Percentiles rank a stretch among this genome's conserved stretches.
Evolutionary conservation across 163 green algal genomes (phyloP).

Genomic region (Trebouxia gelatinosa): DNA sequence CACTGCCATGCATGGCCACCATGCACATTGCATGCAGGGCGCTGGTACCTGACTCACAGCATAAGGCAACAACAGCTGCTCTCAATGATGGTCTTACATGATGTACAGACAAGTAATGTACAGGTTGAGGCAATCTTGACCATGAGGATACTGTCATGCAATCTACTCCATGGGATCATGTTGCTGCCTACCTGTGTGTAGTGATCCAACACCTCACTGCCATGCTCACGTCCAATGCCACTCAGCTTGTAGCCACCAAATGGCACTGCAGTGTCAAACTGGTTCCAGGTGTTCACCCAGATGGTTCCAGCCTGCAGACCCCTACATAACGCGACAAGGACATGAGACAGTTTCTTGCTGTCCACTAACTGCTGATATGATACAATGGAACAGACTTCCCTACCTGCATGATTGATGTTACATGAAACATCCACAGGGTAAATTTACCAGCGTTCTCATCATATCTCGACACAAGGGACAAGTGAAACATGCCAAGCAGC

Average conservation of each 20-base stretch:
- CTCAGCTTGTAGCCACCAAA: constrained; percentile 62
- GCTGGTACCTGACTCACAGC: background rate
- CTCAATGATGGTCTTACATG: no score
- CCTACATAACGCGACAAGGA: constrained; percentile 37
- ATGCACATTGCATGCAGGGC: background rate
- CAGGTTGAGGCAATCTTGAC: background rate
- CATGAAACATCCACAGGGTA: no score
- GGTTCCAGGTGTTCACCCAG: constrained; percentile 65
- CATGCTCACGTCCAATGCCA: constrained; percentile 59
- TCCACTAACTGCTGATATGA: no score
- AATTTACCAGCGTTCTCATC: no score
- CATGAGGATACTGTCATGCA: background rate
- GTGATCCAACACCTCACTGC: constrained; percentile 42
- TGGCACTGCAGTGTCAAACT: constrained; percentile 45
- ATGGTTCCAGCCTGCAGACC: constrained; percentile 61
- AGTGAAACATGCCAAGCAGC: no score
- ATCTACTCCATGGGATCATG: background rate
- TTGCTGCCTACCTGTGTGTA: constrained; percentile 47
- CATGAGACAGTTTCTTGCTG: no score
- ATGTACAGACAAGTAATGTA: no score
- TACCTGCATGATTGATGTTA: no score
- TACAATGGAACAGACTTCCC: no score
- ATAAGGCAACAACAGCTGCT: background rate
- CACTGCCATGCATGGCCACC: background rate
- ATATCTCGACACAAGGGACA: no score